Conservation (phyloP, 805 yeast genomes). For the Wickerhamiella cacticola region DNA sequence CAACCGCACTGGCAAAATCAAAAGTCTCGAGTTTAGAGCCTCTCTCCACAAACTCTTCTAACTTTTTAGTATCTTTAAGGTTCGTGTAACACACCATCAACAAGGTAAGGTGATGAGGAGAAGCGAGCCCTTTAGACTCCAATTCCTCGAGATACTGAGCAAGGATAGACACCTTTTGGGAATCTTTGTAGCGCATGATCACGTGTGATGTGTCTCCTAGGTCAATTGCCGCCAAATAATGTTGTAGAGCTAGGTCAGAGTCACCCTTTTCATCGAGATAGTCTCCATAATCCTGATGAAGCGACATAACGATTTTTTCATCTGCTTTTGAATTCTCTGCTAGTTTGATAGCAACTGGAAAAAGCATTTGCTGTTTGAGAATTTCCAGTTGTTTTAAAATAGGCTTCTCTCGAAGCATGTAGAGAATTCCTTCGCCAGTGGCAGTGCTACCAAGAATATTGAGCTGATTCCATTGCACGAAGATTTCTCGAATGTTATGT, state of each 20-base stretch:
- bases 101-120: slow-evolving; percentile 71
- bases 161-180: slow-evolving; percentile 54
- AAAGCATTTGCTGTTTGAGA: slow-evolving; percentile 57
- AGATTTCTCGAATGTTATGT: slow-evolving; percentile 46
- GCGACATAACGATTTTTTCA: slow-evolving; percentile 21
- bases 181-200: slow-evolving; percentile 66
- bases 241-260: slow-evolving; percentile 56
- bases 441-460: slow-evolving; percentile 39
- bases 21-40: slow-evolving; percentile 35
- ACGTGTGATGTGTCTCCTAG: slow-evolving; percentile 59
- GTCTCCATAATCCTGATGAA: slow-evolving; percentile 53
- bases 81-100: slow-evolving; percentile 71
- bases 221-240: slow-evolving; percentile 50
- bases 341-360: slow-evolving; percentile 56
- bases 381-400: slow-evolving; percentile 56
- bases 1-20: slow-evolving; percentile 56
- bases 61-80: slow-evolving; percentile 46
- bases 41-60: slow-evolving; percentile 44
- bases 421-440: slow-evolving; percentile 59
- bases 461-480: slow-evolving; percentile 45
- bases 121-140: slow-evolving; percentile 43
- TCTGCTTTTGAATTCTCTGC: slow-evolving; percentile 35
- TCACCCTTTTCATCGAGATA: slow-evolving; percentile 55
- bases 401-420: slow-evolving; percentile 53
- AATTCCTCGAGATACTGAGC: slow-evolving; percentile 53